Base-by-base conservation (phyloP, 1,139 yeast species). In the Arxiozyma bovina region DNA sequence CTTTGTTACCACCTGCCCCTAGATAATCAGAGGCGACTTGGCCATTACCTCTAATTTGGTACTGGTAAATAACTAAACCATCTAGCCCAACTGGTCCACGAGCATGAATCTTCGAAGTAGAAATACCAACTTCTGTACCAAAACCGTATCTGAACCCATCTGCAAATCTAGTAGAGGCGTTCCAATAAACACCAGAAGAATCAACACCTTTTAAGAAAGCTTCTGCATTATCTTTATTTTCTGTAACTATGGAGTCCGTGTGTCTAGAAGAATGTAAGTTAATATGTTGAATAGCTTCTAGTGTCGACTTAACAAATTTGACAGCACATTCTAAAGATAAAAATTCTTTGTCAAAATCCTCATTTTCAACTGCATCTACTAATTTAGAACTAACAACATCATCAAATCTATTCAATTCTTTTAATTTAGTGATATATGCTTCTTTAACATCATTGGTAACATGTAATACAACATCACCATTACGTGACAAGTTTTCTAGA, bases 41-140 rank as follows among this genome's bases (percentile, higher is more conserved):
- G 4, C 99, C 99, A 61, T 82, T 76, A 45, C 99, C 99, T 70
- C 86, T 80, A 60, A 93, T 75, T 69, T 89, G 95, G 69, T 93
- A 94, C 71, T 94, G 98, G 70, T 94, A 94, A 62, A 95, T 87
- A 71, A 90, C 95, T 61, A 94, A 77, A 1, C 99, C 99, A 68
- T 94, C 99, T 49, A 94, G 78, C 1, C 99, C 99, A 42, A 94
- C 98, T 15, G 99, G 99, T 0, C 99, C 99, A 64, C 99, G 80
- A 17, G 99, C 96, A 68, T 94, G 99, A 61, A 94, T 89, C 70
- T 93, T 93, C 68, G 91, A 90, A 50, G 99, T 94, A 57, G 96
- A 86, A 58, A 94, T 91, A 45, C 99, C 99, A 34, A 94, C 99
- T 71, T 94, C 99, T 9, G 99, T 86, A 53, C 99, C 99, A 68